Percentiles rank a stretch among this genome's conserved stretches.
phyloP scores from a whole-genome alignment of 2,329 filamentous ascomycete genomes.

The Cladophialophora carrionii region DNA sequence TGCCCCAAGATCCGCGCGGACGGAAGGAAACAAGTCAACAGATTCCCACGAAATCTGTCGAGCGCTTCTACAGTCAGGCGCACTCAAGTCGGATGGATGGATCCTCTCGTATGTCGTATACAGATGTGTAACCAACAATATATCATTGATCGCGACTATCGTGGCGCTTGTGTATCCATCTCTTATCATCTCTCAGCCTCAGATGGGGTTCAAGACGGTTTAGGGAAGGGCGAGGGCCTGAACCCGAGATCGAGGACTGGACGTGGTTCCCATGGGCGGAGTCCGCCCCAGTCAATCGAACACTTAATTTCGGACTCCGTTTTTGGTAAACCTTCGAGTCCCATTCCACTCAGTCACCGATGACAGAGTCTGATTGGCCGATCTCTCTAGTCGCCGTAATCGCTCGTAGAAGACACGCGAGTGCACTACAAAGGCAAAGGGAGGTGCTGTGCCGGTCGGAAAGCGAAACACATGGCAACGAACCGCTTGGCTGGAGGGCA shows the following conservation, averaged over 20 bases:
- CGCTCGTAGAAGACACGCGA: constrained; percentile 1
- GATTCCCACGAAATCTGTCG: constrained; percentile 14
- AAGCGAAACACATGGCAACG: background rate
- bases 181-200: constrained; percentile 29
- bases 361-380: background rate
- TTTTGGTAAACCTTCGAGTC: constrained; percentile 17
- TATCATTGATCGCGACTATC: constrained; percentile 19
- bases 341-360: constrained; percentile 13
- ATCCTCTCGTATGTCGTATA: constrained; percentile 23
- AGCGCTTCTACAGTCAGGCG: background rate
- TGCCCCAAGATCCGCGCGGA: constrained; percentile 22
- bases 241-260: constrained; percentile 20
- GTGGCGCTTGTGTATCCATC: constrained; percentile 20
- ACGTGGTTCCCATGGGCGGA: constrained; percentile 26
- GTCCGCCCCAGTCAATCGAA: constrained; percentile 26
- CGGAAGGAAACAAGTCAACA: constrained; percentile 19
- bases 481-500: background rate
- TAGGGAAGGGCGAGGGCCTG: constrained; percentile 15
- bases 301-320: constrained; percentile 35
- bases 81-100: constrained; percentile 19
- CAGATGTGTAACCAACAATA: constrained; percentile 12
- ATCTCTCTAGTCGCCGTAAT: background rate
- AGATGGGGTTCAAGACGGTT: constrained; percentile 19
- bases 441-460: background rate
- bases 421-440: constrained; percentile 6